Evolutionary conservation across 257 asterid genomes (phyloP), one percentile per base, ranked within the genome.

Genomic region (Solanum rostratum): DNA sequence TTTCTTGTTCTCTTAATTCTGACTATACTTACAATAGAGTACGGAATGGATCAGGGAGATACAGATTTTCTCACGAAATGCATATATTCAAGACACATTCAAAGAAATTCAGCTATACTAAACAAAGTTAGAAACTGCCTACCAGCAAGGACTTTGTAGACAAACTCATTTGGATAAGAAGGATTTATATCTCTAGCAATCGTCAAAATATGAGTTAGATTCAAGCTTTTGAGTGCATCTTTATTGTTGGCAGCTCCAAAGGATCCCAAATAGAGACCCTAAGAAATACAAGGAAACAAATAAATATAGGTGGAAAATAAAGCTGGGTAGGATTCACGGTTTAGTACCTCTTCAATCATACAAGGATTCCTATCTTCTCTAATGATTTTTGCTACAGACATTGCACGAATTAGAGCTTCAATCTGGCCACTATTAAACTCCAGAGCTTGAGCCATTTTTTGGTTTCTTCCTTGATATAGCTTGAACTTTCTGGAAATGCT

Each of bases 201-300:
- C 0, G 95, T 94, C 92, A 96, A 87, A 80, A 94, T 83, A 81
- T 93, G 99, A 1, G 98, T 96, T 86, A 95, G 57, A 52, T 96
- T 93, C 87, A 87, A 88, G 86, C 88, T 90, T 66, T 88, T 89
- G 90, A 96, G 87, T 87, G 89, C 91, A 76, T 33, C 81, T 88
- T 81, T 89, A 66, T 90, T 89, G 80, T 83, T 87, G 62, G 99
- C 99, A 89, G 99, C 97, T 84, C 93, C 97, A 43, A 93, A 83
- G n/a, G 99, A 96, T 22, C 99, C 99, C 83, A 96, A 88, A 89
- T 85, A 94, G 73, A 96, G 95, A 76, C 98, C 99, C 98, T 96
- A 92, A 45, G 37, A 86, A 84, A 53, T 39, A 80, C 73, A 86
- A 78, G 24, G 70, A 66, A 63, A 83, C 52, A 59, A 29, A 74